Evolutionary conservation across 805 yeast genomes (phyloP), one percentile per base, ranked within the genome.

Genomic region (Yarrowia sp.): DNA sequence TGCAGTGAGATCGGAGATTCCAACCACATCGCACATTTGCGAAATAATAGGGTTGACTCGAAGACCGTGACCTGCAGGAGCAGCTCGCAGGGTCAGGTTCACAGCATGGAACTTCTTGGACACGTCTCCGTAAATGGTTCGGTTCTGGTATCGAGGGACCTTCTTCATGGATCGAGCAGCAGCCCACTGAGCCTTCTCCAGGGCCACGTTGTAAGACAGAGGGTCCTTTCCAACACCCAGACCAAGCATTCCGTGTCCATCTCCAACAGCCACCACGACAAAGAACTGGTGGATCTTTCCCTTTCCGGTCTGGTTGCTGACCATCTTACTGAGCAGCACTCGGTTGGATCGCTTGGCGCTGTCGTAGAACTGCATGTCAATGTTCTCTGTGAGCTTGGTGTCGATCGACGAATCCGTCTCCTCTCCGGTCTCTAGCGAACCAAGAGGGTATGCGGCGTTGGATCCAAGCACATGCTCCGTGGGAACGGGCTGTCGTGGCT

Each of bases 211-310:
- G 66, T 88, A 90, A 8, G 53, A 38, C 65, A 84, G 86, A 69
- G 91, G 81, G 67, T 95, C 93, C 73, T 90, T 90, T 68, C 98
- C 99, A 76, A 92, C 96, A 58, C 98, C 99, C 57, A 92, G 80
- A 41, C 98, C 98, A 66, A 95, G 81, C 88, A 91, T 89, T 68
- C 99, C 99, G 69, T 90, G 89, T 65, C 86, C 83, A 76, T 95
- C 96, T 55, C 99, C 99, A 14, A 89, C 97, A 41, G 92, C 89
- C 13, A 92, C 93, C 68, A 95, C 76, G 0, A 92, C 88, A 76
- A 89, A 93, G 75, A 85, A 87, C 43, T 90, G 84, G 61, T 88
- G 85, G 69, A 90, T 90, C 74, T 91, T 92, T 75, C 98, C 98
- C 80, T 90, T 90, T 43, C 91, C 86, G 1, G 98, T 93, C 81